Conservation (phyloP, 441 rosid genomes). For the Adansonia rubrostipa region DNA sequence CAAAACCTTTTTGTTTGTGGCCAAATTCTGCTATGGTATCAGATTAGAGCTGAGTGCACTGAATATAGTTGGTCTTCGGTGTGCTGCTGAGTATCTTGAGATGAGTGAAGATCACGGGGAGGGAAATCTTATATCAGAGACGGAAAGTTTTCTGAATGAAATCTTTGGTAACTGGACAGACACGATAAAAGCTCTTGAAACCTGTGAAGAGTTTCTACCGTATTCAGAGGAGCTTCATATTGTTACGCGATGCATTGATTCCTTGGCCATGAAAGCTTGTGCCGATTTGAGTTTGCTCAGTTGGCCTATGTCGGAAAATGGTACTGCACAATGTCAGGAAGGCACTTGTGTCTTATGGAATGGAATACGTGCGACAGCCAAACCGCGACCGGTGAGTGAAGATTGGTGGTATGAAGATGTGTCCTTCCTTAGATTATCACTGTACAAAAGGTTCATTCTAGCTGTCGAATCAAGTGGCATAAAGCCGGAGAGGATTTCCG, state of each 20-base stretch:
- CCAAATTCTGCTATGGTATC: slow-evolving; percentile 87
- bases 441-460: slow-evolving; percentile 67
- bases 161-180: slow-evolving; percentile 69
- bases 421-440: slow-evolving; percentile 55
- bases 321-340: slow-evolving; percentile 38
- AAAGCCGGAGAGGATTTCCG: slow-evolving; percentile 60
- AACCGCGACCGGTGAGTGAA: slow-evolving; percentile 42
- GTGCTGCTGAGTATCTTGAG: slow-evolving; percentile 84
- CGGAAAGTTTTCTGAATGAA: slow-evolving; percentile 72
- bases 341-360: slow-evolving; percentile 59
- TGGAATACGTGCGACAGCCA: slow-evolving; percentile 62
- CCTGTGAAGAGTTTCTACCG: slow-evolving; percentile 64
- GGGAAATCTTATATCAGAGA: slow-evolving; percentile 68
- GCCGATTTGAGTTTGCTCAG: slow-evolving; percentile 68
- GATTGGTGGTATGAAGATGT: slow-evolving; percentile 97
- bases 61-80: slow-evolving; percentile 70
- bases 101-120: slow-evolving; percentile 80
- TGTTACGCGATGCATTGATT: slow-evolving; percentile 76
- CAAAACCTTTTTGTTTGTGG: slow-evolving; percentile 67
- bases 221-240: slow-evolving; percentile 81
- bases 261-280: slow-evolving; percentile 81
- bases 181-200: slow-evolving; percentile 72
- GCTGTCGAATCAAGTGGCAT: slow-evolving; percentile 60
- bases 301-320: slow-evolving; percentile 64
- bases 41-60: slow-evolving; percentile 65